Conservation (phyloP, 2,329 filamentous ascomycete species). For the Monosporascus sp. region DNA sequence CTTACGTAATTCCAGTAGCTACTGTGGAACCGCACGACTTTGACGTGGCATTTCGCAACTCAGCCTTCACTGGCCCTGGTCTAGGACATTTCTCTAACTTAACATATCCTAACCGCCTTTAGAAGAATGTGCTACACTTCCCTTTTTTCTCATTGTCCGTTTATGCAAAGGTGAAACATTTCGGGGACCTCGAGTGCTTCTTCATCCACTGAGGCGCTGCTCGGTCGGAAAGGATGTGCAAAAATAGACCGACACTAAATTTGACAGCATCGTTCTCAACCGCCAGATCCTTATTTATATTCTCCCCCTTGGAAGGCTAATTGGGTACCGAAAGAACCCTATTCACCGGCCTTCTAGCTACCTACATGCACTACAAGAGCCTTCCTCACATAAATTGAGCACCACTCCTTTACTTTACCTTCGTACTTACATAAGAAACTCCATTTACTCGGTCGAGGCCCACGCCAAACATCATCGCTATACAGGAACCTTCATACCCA, state of each 20-base stretch:
- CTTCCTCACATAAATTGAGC: no score
- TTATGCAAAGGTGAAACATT: not conserved
- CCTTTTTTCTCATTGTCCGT: not conserved
- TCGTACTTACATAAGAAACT: no score
- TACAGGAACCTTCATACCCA: not conserved
- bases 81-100: no score
- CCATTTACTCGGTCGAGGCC: not conserved
- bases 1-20: not conserved
- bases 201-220: not conserved
- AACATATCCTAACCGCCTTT: no score
- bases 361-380: not conserved
- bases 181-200: not conserved
- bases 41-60: not conserved
- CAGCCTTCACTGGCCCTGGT: not conserved
- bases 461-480: not conserved
- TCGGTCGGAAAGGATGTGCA: not conserved
- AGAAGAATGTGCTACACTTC: no score
- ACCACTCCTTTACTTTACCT: no score
- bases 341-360: not conserved
- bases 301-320: not conserved
- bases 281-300: not conserved
- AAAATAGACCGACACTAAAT: not conserved
- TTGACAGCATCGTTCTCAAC: not conserved
- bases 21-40: not conserved
- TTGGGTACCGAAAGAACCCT: not conserved